Base-by-base conservation (phyloP, 2,329 filamentous ascomycete genomes). In the Apiospora aurea region DNA sequence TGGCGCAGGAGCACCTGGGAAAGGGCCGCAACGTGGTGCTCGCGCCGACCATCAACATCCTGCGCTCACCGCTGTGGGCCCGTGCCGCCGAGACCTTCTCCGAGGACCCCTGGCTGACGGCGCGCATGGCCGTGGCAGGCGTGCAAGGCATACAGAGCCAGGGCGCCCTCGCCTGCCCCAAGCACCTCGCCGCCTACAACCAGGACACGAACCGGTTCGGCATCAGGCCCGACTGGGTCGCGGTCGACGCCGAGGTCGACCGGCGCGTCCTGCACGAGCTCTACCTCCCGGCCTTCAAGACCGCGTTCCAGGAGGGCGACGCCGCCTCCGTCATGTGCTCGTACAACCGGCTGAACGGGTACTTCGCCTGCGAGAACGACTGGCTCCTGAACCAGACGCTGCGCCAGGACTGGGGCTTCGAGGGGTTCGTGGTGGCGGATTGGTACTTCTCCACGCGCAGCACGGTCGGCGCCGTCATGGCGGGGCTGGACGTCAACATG, bases 11-110 rank as follows among this genome's bases (percentile, higher is more conserved):
- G 75, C 84, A 87, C 46, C 84, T 87, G 68, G 84, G 85, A 0
- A 90, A 90, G 79, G 87, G 87, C 51, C 88, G 87, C 2, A 88
- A 90, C 77, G 84, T 84, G 21, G 86, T 89, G 71, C 83, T 91
- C 0, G 89, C 89, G 0, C 90, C 90, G 4, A 91, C 89, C 24
- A 89, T 91, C 77, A 90, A 90, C 77, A 90, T 90, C 83, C 87
- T 89, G 75, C 85, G 89, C 69, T 87, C 85, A 5, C 89, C 88
- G n/a, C 83, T 90, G 2, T 88, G 88, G 26, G 88, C 88, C 18
- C 85, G 88, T 69, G 88, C 88, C 47, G 90, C 90, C 74, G 88
- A 90, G 79, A 89, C 87, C 10, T 84, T 89, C 70, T 83, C 86
- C 51, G 88, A 90, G 76, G 88, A 90, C 75, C 88, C 88, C n/a